Evolutionary conservation across 1,139 yeast species (phyloP).

Genomic region (Magnusiomyces suaveolens): DNA sequence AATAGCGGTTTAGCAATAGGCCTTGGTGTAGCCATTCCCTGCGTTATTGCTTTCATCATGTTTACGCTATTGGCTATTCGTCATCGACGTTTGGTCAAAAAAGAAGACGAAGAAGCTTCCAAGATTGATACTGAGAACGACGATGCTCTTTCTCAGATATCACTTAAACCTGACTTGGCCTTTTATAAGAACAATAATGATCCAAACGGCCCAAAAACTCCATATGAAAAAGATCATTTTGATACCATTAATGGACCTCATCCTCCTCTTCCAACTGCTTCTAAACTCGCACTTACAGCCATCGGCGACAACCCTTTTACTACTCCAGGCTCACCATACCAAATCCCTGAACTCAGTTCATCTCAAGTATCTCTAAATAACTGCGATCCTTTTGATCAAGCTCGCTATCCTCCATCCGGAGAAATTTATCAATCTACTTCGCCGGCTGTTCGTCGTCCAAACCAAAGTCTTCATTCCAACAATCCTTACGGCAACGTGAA

Average conservation of each 20-base stretch:
- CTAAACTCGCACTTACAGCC: conserved; percentile 1
- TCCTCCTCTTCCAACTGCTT: conserved; percentile 7
- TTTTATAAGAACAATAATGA: conserved; percentile 1
- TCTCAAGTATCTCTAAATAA: conserved; percentile 11
- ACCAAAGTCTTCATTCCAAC: no score
- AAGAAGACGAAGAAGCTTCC: conserved; percentile 31
- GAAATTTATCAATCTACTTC: conserved; percentile 10
- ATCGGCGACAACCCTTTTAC: conserved; percentile 8
- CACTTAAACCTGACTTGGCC: not conserved
- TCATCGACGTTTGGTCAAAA: conserved; percentile 27
- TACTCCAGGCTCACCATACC: conserved; percentile 3
- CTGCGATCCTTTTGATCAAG: conserved; percentile 11
- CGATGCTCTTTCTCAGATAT: conserved; percentile 5
- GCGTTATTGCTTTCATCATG: conserved; percentile 27
- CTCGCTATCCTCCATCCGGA: conserved; percentile 13
- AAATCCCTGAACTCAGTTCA: conserved; percentile 7
- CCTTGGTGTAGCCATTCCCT: conserved; percentile 35
- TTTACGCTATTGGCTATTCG: conserved; percentile 29
- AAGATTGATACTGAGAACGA: conserved; percentile 29
- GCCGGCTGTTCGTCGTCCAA: conserved; percentile 3
- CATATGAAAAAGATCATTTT: not conserved
- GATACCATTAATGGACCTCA: conserved; percentile 1
- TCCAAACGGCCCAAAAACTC: not conserved
- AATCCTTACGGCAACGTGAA: conserved; percentile 8
- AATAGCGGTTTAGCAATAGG: conserved; percentile 31